Percentiles rank a stretch among this genome's conserved stretches.
Conservation (phyloP, 1,284 basidiomycete genomes). For the Irpex sp. region DNA sequence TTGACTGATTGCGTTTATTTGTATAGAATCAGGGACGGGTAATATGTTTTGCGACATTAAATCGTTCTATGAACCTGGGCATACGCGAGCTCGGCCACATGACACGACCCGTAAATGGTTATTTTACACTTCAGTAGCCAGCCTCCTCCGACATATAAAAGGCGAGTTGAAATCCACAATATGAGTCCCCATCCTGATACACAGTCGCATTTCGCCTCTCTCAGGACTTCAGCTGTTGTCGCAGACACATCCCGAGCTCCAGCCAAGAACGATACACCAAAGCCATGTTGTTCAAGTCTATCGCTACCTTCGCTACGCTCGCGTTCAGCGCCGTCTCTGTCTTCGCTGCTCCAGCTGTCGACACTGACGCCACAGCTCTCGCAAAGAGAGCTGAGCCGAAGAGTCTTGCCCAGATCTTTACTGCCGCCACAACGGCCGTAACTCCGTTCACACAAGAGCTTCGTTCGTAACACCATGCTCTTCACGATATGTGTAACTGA, state of each 20-base stretch:
- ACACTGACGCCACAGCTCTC: not conserved
- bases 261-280: not conserved
- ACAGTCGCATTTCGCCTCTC: not conserved
- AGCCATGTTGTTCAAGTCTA: not conserved
- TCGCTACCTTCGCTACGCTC: not conserved
- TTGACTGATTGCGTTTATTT: not conserved
- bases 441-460: not conserved
- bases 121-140: not conserved
- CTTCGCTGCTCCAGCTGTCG: not conserved
- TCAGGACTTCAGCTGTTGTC: not conserved
- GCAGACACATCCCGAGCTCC: not conserved
- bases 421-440: not conserved
- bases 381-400: not conserved
- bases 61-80: not conserved
- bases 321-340: not conserved
- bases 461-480: not conserved
- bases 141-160: not conserved
- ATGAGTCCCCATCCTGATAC: not conserved
- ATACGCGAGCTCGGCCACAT: not conserved
- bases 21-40: not conserved
- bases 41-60: not conserved
- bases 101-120: not conserved
- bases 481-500: not conserved
- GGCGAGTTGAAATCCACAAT: not conserved
- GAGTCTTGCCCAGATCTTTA: conserved; percentile 1